phyloP scores from a whole-genome alignment of 805 yeast species.

The Suhomyces sp. region DNA sequence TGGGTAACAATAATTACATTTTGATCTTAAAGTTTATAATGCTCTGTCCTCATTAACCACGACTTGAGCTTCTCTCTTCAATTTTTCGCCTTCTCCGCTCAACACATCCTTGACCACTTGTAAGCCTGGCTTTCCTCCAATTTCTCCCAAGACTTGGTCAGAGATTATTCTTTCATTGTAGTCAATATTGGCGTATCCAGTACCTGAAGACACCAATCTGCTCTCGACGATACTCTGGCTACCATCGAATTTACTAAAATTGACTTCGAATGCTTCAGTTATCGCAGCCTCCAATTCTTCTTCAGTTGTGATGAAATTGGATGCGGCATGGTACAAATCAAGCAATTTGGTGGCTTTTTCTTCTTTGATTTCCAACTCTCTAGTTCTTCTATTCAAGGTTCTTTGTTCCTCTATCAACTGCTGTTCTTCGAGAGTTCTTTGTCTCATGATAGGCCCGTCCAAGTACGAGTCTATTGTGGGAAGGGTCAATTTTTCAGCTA shows the following conservation, averaged over 20 bases:
- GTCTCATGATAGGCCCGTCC: constrained; percentile 68
- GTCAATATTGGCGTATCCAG: constrained; percentile 27
- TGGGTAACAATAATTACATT: too few relatives aligned
- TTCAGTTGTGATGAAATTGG: constrained; percentile 71
- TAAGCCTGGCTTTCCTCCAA: constrained; percentile 43
- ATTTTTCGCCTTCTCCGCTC: constrained; percentile 38
- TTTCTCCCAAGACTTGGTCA: constrained; percentile 40
- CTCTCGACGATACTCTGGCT: constrained; percentile 34
- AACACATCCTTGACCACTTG: constrained; percentile 36
- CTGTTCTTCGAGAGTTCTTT: constrained; percentile 69
- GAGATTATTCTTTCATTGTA: constrained; percentile 33
- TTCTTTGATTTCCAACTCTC: constrained; percentile 52
- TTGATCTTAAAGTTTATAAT: too few relatives aligned
- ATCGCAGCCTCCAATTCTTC: constrained; percentile 59
- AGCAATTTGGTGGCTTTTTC: constrained; percentile 57
- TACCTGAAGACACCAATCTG: constrained; percentile 32
- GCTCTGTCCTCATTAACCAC: constrained; percentile 21
- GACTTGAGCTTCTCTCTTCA: constrained; percentile 37
- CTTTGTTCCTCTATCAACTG: constrained; percentile 58
- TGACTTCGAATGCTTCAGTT: constrained; percentile 53
- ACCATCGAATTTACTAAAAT: constrained; percentile 34
- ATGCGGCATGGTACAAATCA: constrained; percentile 69
- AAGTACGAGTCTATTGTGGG: constrained; percentile 75
- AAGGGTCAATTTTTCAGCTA: constrained; percentile 63
- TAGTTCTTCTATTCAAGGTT: constrained; percentile 60